Conservation (phyloP, 108 stramenopile species). For the Nitzschia inconspicua region DNA sequence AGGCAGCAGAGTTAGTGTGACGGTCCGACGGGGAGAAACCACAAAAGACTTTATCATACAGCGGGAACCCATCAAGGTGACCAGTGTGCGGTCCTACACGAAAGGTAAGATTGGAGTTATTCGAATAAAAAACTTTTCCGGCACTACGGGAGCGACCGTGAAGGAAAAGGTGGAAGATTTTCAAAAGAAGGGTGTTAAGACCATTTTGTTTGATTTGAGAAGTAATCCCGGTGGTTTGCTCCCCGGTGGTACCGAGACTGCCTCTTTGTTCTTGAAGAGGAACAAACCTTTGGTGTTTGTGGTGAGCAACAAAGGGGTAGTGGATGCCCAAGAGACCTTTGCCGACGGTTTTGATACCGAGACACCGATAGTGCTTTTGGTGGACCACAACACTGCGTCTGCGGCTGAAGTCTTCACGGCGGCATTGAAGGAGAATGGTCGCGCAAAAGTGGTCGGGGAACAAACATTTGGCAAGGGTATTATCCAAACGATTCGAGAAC, state of each 20-base stretch:
- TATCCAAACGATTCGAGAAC: slow-evolving; percentile 79
- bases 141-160: slow-evolving; percentile 81
- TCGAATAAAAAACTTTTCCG: slow-evolving; percentile 87
- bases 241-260: slow-evolving; percentile 94
- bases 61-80: slow-evolving; percentile 81
- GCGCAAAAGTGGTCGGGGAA: slow-evolving; percentile 70
- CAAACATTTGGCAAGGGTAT: slow-evolving; percentile 92
- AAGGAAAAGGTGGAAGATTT: slow-evolving; percentile 56
- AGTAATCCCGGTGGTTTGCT: slow-evolving; percentile 94
- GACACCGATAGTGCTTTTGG: slow-evolving; percentile 68
- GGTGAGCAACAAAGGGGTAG: slow-evolving; percentile 74
- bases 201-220: slow-evolving; percentile 81
- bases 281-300: slow-evolving; percentile 79
- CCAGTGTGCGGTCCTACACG: slow-evolving; percentile 71
- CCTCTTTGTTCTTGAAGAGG: slow-evolving; percentile 80
- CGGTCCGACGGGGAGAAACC: slow-evolving; percentile 65
- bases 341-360: slow-evolving; percentile 64
- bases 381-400: slow-evolving; percentile 82
- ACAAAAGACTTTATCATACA: slow-evolving; percentile 79
- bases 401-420: slow-evolving; percentile 91
- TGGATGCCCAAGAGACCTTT: slow-evolving; percentile 68
- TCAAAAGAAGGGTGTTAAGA: slow-evolving; percentile 77
- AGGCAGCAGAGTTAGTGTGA: slow-evolving; percentile 76
- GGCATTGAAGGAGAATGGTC: slow-evolving; percentile 80
- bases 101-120: slow-evolving; percentile 70